Evolutionary conservation across 306 rosid genomes (phyloP).

Genomic region (Malus sylvestris): DNA sequence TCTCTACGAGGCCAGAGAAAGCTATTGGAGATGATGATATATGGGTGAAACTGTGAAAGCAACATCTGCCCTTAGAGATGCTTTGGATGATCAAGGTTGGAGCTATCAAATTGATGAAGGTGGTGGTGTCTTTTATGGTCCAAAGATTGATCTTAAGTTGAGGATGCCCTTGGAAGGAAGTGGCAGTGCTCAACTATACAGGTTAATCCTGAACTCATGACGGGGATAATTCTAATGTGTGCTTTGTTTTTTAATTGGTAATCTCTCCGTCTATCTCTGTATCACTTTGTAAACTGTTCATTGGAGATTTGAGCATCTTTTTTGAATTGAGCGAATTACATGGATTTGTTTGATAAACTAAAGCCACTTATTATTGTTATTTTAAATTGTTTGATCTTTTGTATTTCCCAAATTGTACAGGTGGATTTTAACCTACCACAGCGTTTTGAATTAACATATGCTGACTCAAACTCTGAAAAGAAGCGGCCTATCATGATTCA

Average conservation of each 20-base stretch:
- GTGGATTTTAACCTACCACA: slow-evolving; percentile 89
- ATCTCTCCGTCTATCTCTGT: too few relatives aligned
- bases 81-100: too few relatives aligned
- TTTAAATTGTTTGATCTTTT: background rate
- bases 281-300: background rate
- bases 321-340: background rate
- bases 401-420: slow-evolving; percentile 31
- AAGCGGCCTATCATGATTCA: slow-evolving; percentile 90
- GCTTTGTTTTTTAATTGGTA: background rate
- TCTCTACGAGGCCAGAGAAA: too few relatives aligned
- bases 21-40: too few relatives aligned
- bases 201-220: slow-evolving; percentile 38
- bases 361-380: background rate
- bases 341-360: background rate
- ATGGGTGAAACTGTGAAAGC: too few relatives aligned
- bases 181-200: slow-evolving; percentile 99
- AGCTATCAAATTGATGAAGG: too few relatives aligned
- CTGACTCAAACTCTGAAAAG: slow-evolving; percentile 75
- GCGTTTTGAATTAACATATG: slow-evolving; percentile 82
- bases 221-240: background rate
- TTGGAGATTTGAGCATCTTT: background rate
- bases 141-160: slow-evolving; percentile 83
- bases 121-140: slow-evolving; percentile 39
- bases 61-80: too few relatives aligned
- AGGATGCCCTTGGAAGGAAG: slow-evolving; percentile 99